Percentiles rank a stretch among this genome's conserved stretches.
Evolutionary conservation across 202 grass and related monocot species (phyloP).

Genomic region (Panicum hallii): DNA sequence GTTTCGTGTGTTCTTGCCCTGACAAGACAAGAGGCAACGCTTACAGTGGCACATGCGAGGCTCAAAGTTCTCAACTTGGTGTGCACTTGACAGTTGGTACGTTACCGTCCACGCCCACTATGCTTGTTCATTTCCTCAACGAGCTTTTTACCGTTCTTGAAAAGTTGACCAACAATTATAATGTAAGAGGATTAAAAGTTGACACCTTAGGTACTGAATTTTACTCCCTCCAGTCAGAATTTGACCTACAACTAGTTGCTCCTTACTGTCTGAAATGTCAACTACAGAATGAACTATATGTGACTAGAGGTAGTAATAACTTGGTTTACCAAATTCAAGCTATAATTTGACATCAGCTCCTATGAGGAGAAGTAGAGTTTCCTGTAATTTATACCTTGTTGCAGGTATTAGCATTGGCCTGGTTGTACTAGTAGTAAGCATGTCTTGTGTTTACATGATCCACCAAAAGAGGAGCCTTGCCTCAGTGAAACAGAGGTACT

Average conservation of each 20-base stretch:
- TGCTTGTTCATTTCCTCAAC: not conserved
- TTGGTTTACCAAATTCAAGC: no score
- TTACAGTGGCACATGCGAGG: slow-evolving; percentile 38
- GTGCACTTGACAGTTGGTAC: slow-evolving; percentile 52
- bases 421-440: slow-evolving; percentile 42
- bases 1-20: slow-evolving; percentile 57
- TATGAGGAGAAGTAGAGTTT: not conserved
- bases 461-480: slow-evolving; percentile 51
- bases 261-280: no score
- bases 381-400: not conserved
- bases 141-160: no score
- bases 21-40: slow-evolving; percentile 44
- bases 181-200: no score
- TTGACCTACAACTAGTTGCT: no score
- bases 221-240: no score
- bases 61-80: slow-evolving; percentile 15
- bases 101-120: not conserved
- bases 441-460: slow-evolving; percentile 40
- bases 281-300: no score
- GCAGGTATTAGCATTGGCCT: slow-evolving; percentile 45
- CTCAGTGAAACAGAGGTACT: slow-evolving; percentile 45
- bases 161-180: no score
- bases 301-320: no score
- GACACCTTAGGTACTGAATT: no score
- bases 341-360: not conserved